These are phyloP conservation scores for Botrytis porri DNA, from an alignment of 2,329 filamentous ascomycete species.

Conservation along the genomic window DNA sequence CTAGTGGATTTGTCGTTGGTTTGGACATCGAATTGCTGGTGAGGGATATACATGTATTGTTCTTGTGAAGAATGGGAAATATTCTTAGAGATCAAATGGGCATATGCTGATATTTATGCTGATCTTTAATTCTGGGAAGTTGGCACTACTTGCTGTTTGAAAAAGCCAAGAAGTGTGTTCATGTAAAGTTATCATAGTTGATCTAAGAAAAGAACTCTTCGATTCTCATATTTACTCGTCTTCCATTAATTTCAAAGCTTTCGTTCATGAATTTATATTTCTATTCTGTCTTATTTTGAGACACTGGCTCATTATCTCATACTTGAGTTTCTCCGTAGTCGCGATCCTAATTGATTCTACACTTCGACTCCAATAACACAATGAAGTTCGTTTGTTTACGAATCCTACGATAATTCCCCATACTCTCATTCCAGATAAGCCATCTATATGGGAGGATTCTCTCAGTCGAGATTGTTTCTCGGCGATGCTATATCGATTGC, in stretches of 20 bases:
- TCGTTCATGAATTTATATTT: neutral
- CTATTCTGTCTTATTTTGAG: neutral
- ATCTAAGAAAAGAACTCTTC: constrained; percentile 19
- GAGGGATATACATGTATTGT: neutral
- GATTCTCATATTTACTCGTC: neutral
- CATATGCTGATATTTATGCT: neutral
- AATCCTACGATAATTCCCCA: neutral
- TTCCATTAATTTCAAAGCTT: neutral
- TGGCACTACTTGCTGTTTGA: neutral
- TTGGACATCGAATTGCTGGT: neutral
- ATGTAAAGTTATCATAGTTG: constrained; percentile 13
- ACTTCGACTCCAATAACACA: neutral
- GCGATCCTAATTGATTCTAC: neutral
- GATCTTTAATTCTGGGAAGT: neutral
- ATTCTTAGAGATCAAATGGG: neutral
- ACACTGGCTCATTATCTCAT: neutral
- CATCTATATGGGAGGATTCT: neutral
- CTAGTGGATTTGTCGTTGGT: neutral
- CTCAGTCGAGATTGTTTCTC: neutral
- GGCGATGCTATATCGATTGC: neutral
- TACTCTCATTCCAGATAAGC: neutral
- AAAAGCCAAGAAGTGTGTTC: neutral
- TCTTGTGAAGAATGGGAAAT: neutral
- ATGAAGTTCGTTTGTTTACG: neutral
- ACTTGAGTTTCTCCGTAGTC: neutral